A percentile compares a stretch with the other conserved stretches of the same genome.
These are phyloP conservation scores for Thelonectria discophora DNA, from an alignment of 2,329 filamentous ascomycete species.

Conservation along the genomic window DNA sequence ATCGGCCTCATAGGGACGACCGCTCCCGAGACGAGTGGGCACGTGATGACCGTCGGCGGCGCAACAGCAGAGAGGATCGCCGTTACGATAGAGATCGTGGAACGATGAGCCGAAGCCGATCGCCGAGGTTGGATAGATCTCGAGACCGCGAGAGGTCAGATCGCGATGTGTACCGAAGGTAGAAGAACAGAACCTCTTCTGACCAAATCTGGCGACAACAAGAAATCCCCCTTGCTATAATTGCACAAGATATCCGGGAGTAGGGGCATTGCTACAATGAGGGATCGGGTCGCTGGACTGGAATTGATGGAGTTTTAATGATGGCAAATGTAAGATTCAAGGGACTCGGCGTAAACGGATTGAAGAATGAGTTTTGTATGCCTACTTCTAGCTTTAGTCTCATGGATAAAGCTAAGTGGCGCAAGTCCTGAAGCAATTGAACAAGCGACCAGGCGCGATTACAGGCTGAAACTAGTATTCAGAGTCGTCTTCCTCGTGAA, in stretches of 20 bases:
- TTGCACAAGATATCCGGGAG: no score
- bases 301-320: neutral
- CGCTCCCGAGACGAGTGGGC: conserved; percentile 22
- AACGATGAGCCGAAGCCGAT: conserved; percentile 53
- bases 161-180: conserved; percentile 61
- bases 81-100: conserved; percentile 54
- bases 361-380: conserved; percentile 21
- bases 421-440: neutral
- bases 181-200: conserved; percentile 29
- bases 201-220: neutral
- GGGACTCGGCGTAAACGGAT: conserved; percentile 33
- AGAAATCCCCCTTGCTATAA: no score
- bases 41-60: conserved; percentile 43
- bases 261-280: no score
- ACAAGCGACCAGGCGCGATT: neutral
- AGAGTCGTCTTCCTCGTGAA: conserved; percentile 73
- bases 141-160: conserved; percentile 57
- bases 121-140: conserved; percentile 50
- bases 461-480: conserved; percentile 41
- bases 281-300: no score
- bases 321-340: conserved; percentile 17
- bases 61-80: conserved; percentile 48
- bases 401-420: conserved; percentile 2
- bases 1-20: conserved; percentile 36
- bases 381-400: conserved; percentile 21